Evolutionary conservation across 2,329 filamentous ascomycete species (phyloP).

Genomic region (Talaromyces rugulosus): DNA sequence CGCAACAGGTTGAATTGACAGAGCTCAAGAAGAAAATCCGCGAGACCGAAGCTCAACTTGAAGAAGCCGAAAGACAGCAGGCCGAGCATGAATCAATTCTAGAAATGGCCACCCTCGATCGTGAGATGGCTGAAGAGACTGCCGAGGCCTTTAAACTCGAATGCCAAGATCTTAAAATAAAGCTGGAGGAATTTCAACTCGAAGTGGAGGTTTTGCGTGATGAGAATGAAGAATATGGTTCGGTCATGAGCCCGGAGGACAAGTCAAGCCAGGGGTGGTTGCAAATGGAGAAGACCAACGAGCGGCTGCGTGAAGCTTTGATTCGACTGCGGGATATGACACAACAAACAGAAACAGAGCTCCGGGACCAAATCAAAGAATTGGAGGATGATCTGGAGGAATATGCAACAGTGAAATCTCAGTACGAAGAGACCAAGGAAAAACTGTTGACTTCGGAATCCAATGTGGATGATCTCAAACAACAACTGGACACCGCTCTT

Average conservation of each 20-base stretch:
- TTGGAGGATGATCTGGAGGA: constrained; percentile 72
- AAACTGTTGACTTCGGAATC: constrained; percentile 69
- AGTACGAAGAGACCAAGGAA: constrained; percentile 66
- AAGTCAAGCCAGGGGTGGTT: constrained; percentile 82
- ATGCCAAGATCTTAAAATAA: constrained; percentile 69
- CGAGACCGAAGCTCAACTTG: constrained; percentile 66
- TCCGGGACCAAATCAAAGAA: constrained; percentile 68
- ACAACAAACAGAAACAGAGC: constrained; percentile 75
- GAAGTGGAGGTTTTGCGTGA: constrained; percentile 83
- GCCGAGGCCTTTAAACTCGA: constrained; percentile 79
- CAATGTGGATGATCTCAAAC: constrained; percentile 76
- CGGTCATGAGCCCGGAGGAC: constrained; percentile 85
- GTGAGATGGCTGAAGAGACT: constrained; percentile 94
- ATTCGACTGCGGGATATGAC: constrained; percentile 81
- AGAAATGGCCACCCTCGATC: constrained; percentile 83
- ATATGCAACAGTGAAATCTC: constrained; percentile 60
- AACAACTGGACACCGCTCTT: constrained; percentile 84
- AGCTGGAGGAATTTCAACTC: constrained; percentile 77
- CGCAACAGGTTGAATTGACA: constrained; percentile 72
- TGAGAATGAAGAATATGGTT: constrained; percentile 78
- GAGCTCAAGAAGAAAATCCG: constrained; percentile 74
- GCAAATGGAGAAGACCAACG: constrained; percentile 86
- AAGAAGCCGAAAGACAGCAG: constrained; percentile 67
- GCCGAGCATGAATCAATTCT: constrained; percentile 80
- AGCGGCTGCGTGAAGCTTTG: constrained; percentile 79